phyloP scores from a whole-genome alignment of 1,139 yeast genomes.

The Lodderomyces parapsilosis region DNA sequence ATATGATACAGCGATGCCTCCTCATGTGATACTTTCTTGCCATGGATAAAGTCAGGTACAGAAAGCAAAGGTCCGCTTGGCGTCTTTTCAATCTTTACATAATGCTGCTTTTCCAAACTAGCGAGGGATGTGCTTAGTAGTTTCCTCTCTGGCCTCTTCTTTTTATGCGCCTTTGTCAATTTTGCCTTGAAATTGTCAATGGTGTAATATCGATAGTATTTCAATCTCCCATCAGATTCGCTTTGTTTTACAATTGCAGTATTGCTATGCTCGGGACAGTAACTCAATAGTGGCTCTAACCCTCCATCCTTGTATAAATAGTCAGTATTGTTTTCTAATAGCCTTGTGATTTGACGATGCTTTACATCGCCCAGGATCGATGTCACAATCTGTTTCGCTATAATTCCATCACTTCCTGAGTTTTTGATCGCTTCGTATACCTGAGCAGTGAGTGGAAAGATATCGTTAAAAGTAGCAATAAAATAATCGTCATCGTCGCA shows the following conservation, averaged over 20 bases:
- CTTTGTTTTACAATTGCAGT: slow-evolving; percentile 55
- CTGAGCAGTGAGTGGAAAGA: slow-evolving; percentile 66
- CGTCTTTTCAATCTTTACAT: slow-evolving; percentile 24
- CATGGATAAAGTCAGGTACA: slow-evolving; percentile 1
- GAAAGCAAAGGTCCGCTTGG: slow-evolving; percentile 21
- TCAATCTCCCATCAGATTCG: slow-evolving; percentile 72
- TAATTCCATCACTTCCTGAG: slow-evolving; percentile 47
- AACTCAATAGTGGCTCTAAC: slow-evolving; percentile 22
- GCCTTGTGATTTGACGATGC: slow-evolving; percentile 47
- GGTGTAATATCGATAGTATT: slow-evolving; percentile 66
- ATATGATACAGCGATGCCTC: too few species aligned
- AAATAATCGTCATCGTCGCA: slow-evolving; percentile 11
- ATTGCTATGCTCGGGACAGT: slow-evolving; percentile 23
- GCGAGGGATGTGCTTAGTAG: slow-evolving; percentile 6
- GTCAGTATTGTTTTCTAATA: slow-evolving; percentile 47
- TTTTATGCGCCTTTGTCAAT: slow-evolving; percentile 10
- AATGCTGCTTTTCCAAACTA: slow-evolving; percentile 22
- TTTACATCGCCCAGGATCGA: slow-evolving; percentile 54
- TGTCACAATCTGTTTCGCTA: slow-evolving; percentile 52
- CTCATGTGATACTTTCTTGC: too few species aligned
- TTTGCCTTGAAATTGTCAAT: slow-evolving; percentile 6
- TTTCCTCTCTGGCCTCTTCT: slow-evolving; percentile 10
- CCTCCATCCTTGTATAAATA: slow-evolving; percentile 26
- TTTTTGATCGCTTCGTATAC: slow-evolving; percentile 47
- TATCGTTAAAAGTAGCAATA: slow-evolving; percentile 38